These are phyloP conservation scores for Gautieria morchelliformis DNA, from an alignment of 768 basidiomycete species.

Conservation along the genomic window DNA sequence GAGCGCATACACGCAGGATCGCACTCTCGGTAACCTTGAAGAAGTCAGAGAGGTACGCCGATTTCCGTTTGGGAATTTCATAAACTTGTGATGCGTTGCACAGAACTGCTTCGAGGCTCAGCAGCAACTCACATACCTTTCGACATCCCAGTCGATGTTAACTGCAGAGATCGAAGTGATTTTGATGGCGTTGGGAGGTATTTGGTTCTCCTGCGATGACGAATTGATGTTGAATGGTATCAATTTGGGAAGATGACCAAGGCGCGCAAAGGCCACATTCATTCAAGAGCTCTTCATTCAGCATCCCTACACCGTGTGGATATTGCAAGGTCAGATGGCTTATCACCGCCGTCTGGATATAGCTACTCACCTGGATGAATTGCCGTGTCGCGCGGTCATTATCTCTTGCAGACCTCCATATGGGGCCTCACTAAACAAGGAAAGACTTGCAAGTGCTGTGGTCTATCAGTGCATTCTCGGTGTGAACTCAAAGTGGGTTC, in stretches of 20 bases:
- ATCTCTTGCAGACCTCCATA: constrained; percentile 51
- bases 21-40: constrained; percentile 45
- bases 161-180: constrained; percentile 60
- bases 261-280: constrained; percentile 62
- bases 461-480: constrained; percentile 71
- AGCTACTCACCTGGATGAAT: not conserved
- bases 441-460: constrained; percentile 72
- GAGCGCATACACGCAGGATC: constrained; percentile 37
- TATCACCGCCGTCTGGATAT: not conserved
- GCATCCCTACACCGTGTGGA: constrained; percentile 72
- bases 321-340: constrained; percentile 59
- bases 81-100: not conserved
- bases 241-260: constrained; percentile 49
- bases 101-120: constrained; percentile 56
- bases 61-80: not conserved
- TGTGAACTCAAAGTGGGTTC: constrained; percentile 71
- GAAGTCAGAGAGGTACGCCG: constrained; percentile 45
- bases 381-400: not conserved
- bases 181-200: constrained; percentile 52
- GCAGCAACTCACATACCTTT: constrained; percentile 48
- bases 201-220: constrained; percentile 13
- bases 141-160: constrained; percentile 47
- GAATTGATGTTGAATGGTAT: not conserved
- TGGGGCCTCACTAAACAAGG: constrained; percentile 86
- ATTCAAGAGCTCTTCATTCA: constrained; percentile 81